Evolutionary conservation across 2,329 filamentous ascomycete genomes (phyloP), one percentile per base, ranked within the genome.

Genomic region (Arthrocladium fulminans): DNA sequence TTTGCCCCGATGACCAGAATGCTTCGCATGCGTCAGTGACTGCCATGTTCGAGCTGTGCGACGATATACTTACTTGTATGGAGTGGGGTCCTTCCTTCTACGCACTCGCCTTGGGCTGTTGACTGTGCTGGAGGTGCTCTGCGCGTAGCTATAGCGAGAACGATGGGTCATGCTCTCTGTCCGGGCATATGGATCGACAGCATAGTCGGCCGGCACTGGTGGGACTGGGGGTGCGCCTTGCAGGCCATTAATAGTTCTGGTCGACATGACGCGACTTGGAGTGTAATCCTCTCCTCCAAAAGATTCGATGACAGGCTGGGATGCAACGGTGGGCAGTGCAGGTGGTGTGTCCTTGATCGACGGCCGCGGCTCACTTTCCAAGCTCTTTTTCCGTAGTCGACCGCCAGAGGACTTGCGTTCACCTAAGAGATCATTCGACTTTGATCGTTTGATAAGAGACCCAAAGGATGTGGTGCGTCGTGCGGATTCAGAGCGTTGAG

Each of bases 81-180:
- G 88, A 9, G 90, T 96, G 7, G 92, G 92, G 63, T 98, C 92
- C 74, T 95, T 97, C 72, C 92, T 83, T 73, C 90, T 84, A 60
- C 92, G 83, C 57, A 97, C 83, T 63, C 89, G 82, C 57, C 92
- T 82, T 54, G 92, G 90, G 66, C 85, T 95, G 72, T 95, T 95
- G 71, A 95, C 81, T 51, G 87, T 85, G 73, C 87, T 95, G 57
- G 90, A 79, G 47, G 86, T 84, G 67, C 86, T 94, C 71, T 86
- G 94, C 49, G 90, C 88, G 69, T 96, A 97, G 71, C 89, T 96
- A 70, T 94, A 95, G 57, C 92, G 85, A 52, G 90, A 88, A 54
- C 92, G 88, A 68, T 97, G 84, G 59, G 90, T 89, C 87, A 97
- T 96, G 75, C 90, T 96, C 72, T 94, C 87, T 29, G 85, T 83